Base-by-base conservation (phyloP, 176 grass and related monocot species). In the Oryza brachyantha region DNA sequence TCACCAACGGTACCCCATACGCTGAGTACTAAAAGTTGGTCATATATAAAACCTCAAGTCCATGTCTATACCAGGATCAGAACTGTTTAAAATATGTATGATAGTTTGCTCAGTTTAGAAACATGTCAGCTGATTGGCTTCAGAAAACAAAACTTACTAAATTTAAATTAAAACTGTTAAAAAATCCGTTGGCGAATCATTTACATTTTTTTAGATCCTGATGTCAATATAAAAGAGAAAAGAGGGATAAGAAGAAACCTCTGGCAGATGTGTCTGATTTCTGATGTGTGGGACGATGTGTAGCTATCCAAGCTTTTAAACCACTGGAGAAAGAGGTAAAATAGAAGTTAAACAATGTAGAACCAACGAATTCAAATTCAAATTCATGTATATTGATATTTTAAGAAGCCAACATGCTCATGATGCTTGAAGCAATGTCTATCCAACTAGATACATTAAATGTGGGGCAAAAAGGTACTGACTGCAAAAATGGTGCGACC, bases 401-500 rank as follows among this genome's bases (percentile, higher is more conserved):
- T 36, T 48, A 43, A 43, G n/a, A 9, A 70, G 31, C 24, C 29
- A 42, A 5, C 21, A 84, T 13, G 70, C 40, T 39, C 63, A 6
- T 28, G 74, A 68, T 64, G 10, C 13, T 32, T 28, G 31, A 29
- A 78, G 69, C 27, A 73, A 21, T 5, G 35, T 36, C 35, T 36
- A 6, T 5, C 35, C 35, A 1, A 70, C 29, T 31, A 70, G 57
- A 37, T 55, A 42, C 10, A 74, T 3, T 36, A 13, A 79, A 79
- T 41, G 5, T 26, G 22, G 17, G 59, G 17, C 3, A 32, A 70
- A 80, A 68, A 72, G 26, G 67, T 70, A 94, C 89, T 92, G 22
- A 98, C 95, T 68, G 88, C 70, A 98, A 68, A 76, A 98, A 98
- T 46, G 95, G 95, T 24, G 95, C 89, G 35, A 98, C 95, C 95